Evolutionary conservation across 2,329 filamentous ascomycete species (phyloP), one percentile per base, ranked within the genome.

Genomic region (Fusarium sp.): DNA sequence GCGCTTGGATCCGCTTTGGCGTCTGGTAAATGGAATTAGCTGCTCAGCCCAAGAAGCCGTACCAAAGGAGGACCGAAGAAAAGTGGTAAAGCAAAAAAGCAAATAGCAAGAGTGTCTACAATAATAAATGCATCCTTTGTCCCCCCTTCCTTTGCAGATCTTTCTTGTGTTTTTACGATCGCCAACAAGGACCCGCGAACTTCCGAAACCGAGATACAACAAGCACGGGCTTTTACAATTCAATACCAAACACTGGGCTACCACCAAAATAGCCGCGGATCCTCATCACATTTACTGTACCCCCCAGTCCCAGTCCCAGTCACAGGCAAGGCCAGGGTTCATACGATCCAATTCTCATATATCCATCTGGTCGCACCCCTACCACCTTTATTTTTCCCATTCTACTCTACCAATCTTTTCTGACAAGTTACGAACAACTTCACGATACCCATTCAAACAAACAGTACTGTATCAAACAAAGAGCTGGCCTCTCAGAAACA

Each of bases 251-350:
- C 46, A 46, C 45, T 34, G 38, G 58, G 51, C 39, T 39, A 40
- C 47, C 53, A 61, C 57, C 59, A 70, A 67, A 70, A 68, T 70
- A 70, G 67, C 67, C 59, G 67, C 67, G 63, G 67, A 70, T 70
- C 67, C 63, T 60, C 63, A 68, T 70, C 67, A 70, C 66, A 46
- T 66, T 62, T 54, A 67, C 45, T 54, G 28, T 24, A 38, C 49
- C 62, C 34, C 57, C 57, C 57, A 22, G 28, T 28, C 52, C 47
- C 39, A n/a, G 38, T 28, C 46, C 7, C 51, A 31, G 28, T 4
- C 10, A 10, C 28, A 13, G 58, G 46, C 46, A 26, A 65, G 60
- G 46, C 40, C 38, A 65, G 62, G 58, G 62, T 59, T 63, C 51
- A 67, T 51, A 46, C 50, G 52, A 62, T 65, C 40, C 46, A 39